Base-by-base conservation (phyloP, 2,329 filamentous ascomycete species). In the Arthroderma uncinatum region DNA sequence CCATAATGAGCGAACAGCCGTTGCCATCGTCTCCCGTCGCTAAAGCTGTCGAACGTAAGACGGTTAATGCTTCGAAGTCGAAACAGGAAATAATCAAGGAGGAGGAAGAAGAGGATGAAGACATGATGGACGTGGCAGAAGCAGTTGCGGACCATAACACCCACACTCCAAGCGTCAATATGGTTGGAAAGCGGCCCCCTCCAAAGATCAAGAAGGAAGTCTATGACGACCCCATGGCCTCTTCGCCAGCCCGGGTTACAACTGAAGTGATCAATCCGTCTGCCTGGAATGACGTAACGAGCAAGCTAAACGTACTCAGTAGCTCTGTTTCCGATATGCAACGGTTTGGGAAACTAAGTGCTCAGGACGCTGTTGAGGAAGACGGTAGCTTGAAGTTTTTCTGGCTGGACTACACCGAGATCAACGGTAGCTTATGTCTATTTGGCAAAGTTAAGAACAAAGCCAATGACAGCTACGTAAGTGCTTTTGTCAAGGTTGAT, bases 401-500 rank as follows among this genome's bases (percentile, higher is more conserved):
- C 75, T 98, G 93, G 93, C 86, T 88, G 6, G 93, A 98, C 71
- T 98, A 95, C 67, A 89, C 86, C 0, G 93, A 98, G 68, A 78
- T 95, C 68, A 90, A 91, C 65, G 92, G 92, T 59, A 93, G 85
- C 64, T 76, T 98, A 8, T 97, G 90, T 70, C 79, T 98, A 9
- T 97, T 98, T 67, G 93, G 93, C 62, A 98, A 98, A 69, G 92
- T 96, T 23, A 83, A 90, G 65, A 90, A 96, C 74, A 95, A 91
- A 71, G 86, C 84, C 65, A 88, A 82, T 1, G 84, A 82, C 54
- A 77, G 78, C 44, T 91, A 88, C 68, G 86, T 90, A 59, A 98
- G 93, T 73, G 94, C 90, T 66, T 97, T 98, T 66, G 82, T 96
- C 70, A 97, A 97, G 71, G 78, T 98, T 19, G 91, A 98, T 76